Base-by-base conservation (phyloP, 2,329 filamentous ascomycete genomes). In the Penicillium sp. region DNA sequence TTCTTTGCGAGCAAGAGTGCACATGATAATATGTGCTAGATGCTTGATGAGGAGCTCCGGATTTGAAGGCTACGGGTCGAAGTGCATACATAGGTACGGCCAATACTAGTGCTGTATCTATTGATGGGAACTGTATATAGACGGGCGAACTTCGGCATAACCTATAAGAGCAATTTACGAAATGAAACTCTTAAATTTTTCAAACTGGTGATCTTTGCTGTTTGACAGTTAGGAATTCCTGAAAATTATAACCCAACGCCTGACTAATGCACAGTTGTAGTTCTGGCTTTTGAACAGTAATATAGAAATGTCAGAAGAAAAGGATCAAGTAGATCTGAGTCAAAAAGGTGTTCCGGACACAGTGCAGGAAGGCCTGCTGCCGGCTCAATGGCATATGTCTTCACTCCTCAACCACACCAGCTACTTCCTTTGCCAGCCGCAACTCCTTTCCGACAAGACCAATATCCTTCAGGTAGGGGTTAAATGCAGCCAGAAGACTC, bases 391-490 rank as follows among this genome's bases (percentile, higher is more conserved):
- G 23, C 23, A 23, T 45, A 58, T 26, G 60, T 5, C 23, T 55
- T 52, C 66, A 68, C 56, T 69, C 67, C 19, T 65, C 70, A 26
- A 67, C 65, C 19, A 74, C 31, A 15, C 75, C 73, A 44, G 75
- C 76, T 13, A 88, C 89, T 72, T 92, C 89, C 74, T 85, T 89
- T 5, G 92, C 93, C 60, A 90, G 79, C 69, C 89, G 84, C 68
- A 97, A 82, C 70, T 97, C 93, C 59, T 84, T 84, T 64, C 85
- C 82, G 45, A 83, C 89, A 66, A 97, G 78, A 50, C 90, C 86
- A 67, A 97, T 80, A 64, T 91, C 88, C 41, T 81, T 79, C 66
- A 89, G 84, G 75, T 93, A 97, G 61, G 87, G 86, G 61, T 89
- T 90, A 78, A 97, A 97, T 23, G 85, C 87, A 11, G 79, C 74